These are phyloP conservation scores for Coleophoma cylindrospora DNA, from an alignment of 2,329 filamentous ascomycete genomes.

Conservation along the genomic window DNA sequence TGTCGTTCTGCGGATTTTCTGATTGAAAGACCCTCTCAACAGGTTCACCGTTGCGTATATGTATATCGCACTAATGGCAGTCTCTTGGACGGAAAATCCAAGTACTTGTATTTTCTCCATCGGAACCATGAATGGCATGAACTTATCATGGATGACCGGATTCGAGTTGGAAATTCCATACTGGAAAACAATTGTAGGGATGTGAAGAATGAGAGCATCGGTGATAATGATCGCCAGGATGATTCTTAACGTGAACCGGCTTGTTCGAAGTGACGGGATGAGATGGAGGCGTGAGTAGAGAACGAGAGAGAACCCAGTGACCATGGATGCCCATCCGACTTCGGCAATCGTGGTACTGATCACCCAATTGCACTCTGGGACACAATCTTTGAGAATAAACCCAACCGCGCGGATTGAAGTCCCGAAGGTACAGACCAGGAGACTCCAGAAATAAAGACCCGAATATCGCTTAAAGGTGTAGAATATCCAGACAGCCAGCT, in stretches of 20 bases:
- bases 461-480: conserved; percentile 1
- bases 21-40: neutral
- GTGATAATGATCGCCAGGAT: conserved; percentile 39
- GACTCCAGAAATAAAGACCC: conserved; percentile 3
- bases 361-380: neutral
- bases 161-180: conserved; percentile 26
- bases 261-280: conserved; percentile 29
- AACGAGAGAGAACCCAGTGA: conserved; percentile 35
- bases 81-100: conserved; percentile 40
- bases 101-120: conserved; percentile 45
- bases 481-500: conserved; percentile 5
- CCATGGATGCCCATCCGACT: neutral
- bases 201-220: conserved; percentile 35
- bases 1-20: conserved; percentile 26
- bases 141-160: neutral
- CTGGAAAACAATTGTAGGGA: conserved; percentile 39
- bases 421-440: conserved; percentile 19
- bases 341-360: neutral
- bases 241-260: conserved; percentile 28
- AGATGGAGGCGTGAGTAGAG: conserved; percentile 42
- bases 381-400: conserved; percentile 38
- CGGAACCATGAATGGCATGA: neutral
- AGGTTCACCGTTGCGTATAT: conserved; percentile 22
- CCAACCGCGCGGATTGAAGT: conserved; percentile 35
- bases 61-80: conserved; percentile 38